Conservation (phyloP, 768 basidiomycete genomes). For the Leccinum longicurvipes region DNA sequence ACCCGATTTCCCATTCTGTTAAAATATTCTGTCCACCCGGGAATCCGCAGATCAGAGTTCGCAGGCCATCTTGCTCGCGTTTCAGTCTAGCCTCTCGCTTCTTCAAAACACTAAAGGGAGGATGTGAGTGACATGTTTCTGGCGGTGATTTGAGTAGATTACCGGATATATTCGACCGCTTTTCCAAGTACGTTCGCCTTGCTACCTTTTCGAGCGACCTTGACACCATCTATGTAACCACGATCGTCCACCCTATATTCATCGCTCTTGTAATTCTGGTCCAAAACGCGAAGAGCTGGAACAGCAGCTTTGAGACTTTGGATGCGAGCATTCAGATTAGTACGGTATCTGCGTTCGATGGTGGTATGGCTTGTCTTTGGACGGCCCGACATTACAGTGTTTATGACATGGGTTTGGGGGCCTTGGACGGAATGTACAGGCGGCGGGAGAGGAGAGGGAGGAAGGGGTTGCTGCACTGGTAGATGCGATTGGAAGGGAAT, state of each 20-base stretch:
- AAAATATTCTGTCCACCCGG: constrained; percentile 72
- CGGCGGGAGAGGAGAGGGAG: constrained; percentile 41
- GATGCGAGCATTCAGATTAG: constrained; percentile 85
- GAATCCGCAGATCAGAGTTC: constrained; percentile 62
- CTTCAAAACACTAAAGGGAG: constrained; percentile 62
- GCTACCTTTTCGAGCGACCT: constrained; percentile 85
- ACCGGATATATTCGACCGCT: constrained; percentile 85
- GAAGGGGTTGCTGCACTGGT: constrained; percentile 16
- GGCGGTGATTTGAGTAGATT: constrained; percentile 13
- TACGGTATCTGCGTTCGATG: constrained; percentile 84
- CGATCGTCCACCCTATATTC: constrained; percentile 66
- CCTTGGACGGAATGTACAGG: constrained; percentile 23
- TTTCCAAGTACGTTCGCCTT: constrained; percentile 90
- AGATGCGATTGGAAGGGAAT: constrained; percentile 39
- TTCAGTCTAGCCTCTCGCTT: constrained; percentile 67
- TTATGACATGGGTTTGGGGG: constrained; percentile 23
- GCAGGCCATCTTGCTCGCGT: constrained; percentile 74
- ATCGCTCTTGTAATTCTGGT: constrained; percentile 45
- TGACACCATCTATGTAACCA: constrained; percentile 90
- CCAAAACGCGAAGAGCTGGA: constrained; percentile 77
- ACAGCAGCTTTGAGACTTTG: constrained; percentile 77
- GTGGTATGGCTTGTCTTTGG: constrained; percentile 87
- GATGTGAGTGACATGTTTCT: constrained; percentile 3
- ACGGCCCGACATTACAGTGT: constrained; percentile 15
- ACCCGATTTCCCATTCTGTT: constrained; percentile 73